Conservation (phyloP, 768 basidiomycete species). For the Agrocybe praecox region DNA sequence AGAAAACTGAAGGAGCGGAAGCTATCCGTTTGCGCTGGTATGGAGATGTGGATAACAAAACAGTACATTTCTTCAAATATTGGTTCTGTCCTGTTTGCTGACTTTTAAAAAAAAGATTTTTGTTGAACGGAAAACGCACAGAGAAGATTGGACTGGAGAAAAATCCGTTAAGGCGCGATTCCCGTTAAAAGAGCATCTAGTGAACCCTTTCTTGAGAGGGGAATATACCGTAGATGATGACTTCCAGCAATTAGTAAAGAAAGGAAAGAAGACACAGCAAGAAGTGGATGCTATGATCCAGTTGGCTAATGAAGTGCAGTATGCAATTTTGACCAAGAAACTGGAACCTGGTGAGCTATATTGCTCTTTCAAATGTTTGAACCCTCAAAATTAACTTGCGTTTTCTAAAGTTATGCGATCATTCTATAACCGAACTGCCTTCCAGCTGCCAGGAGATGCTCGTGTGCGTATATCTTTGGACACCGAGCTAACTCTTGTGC, state of each 20-base stretch:
- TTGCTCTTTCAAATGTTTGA: neutral
- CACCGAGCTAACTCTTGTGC: constrained; percentile 90
- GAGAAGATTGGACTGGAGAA: constrained; percentile 99
- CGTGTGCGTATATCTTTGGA: constrained; percentile 98
- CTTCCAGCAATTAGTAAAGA: constrained; percentile 82
- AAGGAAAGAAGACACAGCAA: constrained; percentile 89
- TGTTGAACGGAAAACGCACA: constrained; percentile 88
- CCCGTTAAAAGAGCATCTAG: constrained; percentile 89
- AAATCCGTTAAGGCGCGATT: constrained; percentile 98
- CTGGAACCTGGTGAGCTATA: constrained; percentile 71
- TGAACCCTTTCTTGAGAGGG: constrained; percentile 89
- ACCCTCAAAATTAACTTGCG: neutral
- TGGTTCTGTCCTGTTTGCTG: neutral
- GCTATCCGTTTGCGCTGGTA: constrained; percentile 98
- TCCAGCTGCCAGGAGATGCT: constrained; percentile 98
- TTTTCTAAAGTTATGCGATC: constrained; percentile 79
- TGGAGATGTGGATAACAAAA: constrained; percentile 82
- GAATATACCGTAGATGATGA: constrained; percentile 94
- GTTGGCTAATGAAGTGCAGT: constrained; percentile 96
- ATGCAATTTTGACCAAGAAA: constrained; percentile 80
- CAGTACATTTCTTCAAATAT: constrained; percentile 44
- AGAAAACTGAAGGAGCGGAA: constrained; percentile 99
- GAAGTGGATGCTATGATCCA: constrained; percentile 96
- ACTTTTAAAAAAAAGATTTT: constrained; percentile 56
- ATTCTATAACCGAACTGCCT: constrained; percentile 98